Conservation (phyloP, 2,329 filamentous ascomycete genomes). For the Fusarium goolgardi region DNA sequence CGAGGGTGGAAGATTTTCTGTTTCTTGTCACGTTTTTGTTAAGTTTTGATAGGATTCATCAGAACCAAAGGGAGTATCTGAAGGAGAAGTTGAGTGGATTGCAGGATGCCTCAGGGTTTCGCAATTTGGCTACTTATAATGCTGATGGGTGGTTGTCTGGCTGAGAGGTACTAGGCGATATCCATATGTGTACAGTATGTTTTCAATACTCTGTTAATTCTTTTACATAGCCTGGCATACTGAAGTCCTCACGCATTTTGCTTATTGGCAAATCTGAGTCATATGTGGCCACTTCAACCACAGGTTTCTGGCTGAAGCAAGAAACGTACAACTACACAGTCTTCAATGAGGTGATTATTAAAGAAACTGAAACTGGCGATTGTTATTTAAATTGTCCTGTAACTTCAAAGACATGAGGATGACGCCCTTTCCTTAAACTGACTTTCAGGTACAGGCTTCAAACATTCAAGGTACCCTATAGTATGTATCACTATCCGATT, state of each 20-base stretch:
- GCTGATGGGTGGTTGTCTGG: neutral
- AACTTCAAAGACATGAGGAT: no score
- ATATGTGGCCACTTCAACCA: rapidly evolving
- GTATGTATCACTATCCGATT: no score
- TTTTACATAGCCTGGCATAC: no score
- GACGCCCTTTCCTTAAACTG: no score
- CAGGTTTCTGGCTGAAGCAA: no score
- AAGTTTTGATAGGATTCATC: conserved; percentile 61
- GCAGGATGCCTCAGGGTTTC: conserved; percentile 34
- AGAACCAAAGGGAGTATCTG: conserved; percentile 58
- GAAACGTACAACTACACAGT: no score
- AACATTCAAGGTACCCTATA: no score
- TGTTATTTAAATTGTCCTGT: no score
- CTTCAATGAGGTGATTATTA: rapidly evolving
- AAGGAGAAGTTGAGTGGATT: conserved; percentile 54
- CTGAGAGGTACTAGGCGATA: neutral
- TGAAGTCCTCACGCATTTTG: no score
- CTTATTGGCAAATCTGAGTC: no score
- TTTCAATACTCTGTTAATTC: rapidly evolving
- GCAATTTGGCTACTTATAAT: conserved; percentile 17
- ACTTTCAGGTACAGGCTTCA: no score
- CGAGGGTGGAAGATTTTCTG: conserved; percentile 64
- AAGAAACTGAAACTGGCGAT: no score
- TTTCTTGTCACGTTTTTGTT: conserved; percentile 65
- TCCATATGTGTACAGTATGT: neutral